Conservation (phyloP, 257 asterid genomes). For the Euphrasia confusa region DNA sequence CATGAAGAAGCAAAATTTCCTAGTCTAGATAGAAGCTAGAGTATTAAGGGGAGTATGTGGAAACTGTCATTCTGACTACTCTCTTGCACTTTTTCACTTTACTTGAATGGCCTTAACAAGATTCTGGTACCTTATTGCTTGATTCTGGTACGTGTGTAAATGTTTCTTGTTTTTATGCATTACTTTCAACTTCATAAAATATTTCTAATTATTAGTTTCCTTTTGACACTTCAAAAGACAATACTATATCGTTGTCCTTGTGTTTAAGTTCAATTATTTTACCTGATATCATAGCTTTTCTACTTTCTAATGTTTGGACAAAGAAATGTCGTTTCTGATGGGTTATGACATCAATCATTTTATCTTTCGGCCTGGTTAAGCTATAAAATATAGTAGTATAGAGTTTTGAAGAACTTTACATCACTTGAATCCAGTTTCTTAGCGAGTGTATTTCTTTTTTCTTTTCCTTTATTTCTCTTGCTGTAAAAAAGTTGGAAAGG, state of each 20-base stretch:
- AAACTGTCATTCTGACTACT: constrained; percentile 11
- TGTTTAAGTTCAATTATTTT: constrained; percentile 3
- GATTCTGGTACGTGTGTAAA: neutral
- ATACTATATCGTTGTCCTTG: neutral
- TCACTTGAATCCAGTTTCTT: neutral
- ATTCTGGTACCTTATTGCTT: constrained; percentile 10
- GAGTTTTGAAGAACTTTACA: neutral
- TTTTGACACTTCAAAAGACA: constrained; percentile 5
- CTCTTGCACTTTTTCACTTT: neutral
- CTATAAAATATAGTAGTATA: neutral
- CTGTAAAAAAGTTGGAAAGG: neutral
- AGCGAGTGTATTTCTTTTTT: neutral
- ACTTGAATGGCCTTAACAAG: constrained; percentile 9
- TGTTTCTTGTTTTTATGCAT: constrained; percentile 2
- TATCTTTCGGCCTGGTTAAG: constrained; percentile 12
- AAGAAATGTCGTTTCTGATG: constrained; percentile 1
- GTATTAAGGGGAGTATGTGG: neutral
- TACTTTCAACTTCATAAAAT: neutral
- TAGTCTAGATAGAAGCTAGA: constrained; percentile 14
- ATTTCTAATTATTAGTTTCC: constrained; percentile 8
- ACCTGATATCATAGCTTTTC: neutral
- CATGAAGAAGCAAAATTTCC: constrained; percentile 5
- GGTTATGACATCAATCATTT: neutral
- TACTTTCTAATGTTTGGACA: neutral
- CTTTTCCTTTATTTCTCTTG: neutral